phyloP scores from a whole-genome alignment of 2,329 filamentous ascomycete genomes.

The Chalaropsis thielavioides region DNA sequence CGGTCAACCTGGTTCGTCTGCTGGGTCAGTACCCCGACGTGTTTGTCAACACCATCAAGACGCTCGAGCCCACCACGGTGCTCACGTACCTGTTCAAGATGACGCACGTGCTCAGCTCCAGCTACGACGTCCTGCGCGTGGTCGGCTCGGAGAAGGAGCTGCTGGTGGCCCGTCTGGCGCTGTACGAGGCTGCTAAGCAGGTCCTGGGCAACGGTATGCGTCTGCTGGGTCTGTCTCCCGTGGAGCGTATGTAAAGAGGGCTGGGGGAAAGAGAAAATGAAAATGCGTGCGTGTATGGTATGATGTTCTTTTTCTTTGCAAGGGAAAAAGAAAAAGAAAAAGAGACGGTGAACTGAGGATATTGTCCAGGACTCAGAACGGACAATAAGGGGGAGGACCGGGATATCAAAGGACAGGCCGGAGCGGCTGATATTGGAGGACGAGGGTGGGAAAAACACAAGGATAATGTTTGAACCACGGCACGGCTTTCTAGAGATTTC shows the following conservation, averaged over 20 bases:
- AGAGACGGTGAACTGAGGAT: not conserved
- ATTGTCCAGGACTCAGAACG: constrained; percentile 6
- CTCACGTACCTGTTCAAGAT: constrained; percentile 69
- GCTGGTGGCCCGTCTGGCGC: constrained; percentile 56
- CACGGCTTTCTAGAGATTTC: not conserved
- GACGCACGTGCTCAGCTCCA: constrained; percentile 64
- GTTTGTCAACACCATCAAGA: constrained; percentile 70
- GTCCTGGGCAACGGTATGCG: constrained; percentile 75
- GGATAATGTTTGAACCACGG: not conserved
- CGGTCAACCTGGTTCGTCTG: constrained; percentile 56
- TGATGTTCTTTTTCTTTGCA: not conserved
- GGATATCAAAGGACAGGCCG: not conserved
- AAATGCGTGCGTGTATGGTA: not conserved
- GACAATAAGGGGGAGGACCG: not conserved
- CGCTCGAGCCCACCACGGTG: constrained; percentile 52
- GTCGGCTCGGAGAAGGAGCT: constrained; percentile 64
- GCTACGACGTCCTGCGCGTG: constrained; percentile 69
- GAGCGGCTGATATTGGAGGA: too few relatives aligned
- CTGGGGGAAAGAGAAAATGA: not conserved
- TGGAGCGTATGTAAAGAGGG: constrained; percentile 34
- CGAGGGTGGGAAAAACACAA: not conserved
- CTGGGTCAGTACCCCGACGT: constrained; percentile 79
- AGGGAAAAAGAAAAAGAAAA: not conserved
- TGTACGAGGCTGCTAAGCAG: constrained; percentile 62
- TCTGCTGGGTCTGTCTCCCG: constrained; percentile 61